Evolutionary conservation across 2,329 filamentous ascomycete species (phyloP), one percentile per base, ranked within the genome.

Genomic region (Xylariaceae sp.): DNA sequence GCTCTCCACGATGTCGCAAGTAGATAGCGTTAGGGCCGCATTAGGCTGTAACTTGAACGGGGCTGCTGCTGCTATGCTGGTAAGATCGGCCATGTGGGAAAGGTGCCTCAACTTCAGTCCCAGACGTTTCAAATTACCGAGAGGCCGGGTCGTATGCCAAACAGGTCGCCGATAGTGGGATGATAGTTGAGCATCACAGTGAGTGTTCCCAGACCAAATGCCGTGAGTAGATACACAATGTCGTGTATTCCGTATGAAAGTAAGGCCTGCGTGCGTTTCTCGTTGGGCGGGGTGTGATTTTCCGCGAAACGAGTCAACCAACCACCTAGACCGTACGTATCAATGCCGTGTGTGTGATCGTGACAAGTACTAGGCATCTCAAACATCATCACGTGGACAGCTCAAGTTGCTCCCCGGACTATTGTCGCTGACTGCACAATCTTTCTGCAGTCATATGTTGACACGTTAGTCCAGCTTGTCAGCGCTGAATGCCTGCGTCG

Each of bases 21-120:
- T 42, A 42, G 37, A 51, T 54, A 18, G 52, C 37, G 47, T 51
- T 44, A n/a, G 45, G 39, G 54, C 53, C 34, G 47, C 47, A 56
- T 63, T 59, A 59, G 61, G 61, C 61, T 63, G 58, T 56, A 61
- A 61, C 45, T 49, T 23, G 35, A 45, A 56, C 44, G 48, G n/a
- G 42, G 8, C 45, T 42, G 52, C 39, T 39, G 42, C 42, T 45
- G 42, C 11, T 45, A 45, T 13, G 13, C n/a, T 10, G 13, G 42
- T 55, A 58, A 47, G 53, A 50, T 42, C 18, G 55, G 13, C 49
- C 10, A 55, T 34, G 34, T 45, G 9, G 18, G 52, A 55, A 50
- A 35, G 48, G 30, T 51, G 44, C 56, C 39, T 57, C 58, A 56
- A 61, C 47, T 55, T 47, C 30, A 45, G 35, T 13, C 18, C 15